Evolutionary conservation across 768 basidiomycete genomes (phyloP).

Genomic region (Tephrocybe sp.): DNA sequence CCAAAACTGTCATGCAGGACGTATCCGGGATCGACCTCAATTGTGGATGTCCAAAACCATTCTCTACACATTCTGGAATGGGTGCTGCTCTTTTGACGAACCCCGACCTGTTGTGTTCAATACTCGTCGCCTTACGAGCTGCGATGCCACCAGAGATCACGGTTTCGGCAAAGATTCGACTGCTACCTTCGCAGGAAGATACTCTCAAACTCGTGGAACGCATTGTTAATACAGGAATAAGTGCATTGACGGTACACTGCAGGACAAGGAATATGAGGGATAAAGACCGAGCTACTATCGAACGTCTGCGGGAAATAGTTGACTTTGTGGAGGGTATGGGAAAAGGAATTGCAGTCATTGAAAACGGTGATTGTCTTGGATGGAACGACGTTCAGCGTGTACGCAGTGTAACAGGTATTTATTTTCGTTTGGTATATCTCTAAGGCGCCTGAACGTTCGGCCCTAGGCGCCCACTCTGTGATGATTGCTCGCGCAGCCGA

Average conservation of each 20-base stretch:
- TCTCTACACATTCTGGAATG: slow-evolving; percentile 93
- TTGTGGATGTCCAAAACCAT: slow-evolving; percentile 96
- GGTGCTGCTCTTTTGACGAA: slow-evolving; percentile 92
- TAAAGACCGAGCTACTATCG: slow-evolving; percentile 72
- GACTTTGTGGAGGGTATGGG: slow-evolving; percentile 75
- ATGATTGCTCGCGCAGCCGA: slow-evolving; percentile 98
- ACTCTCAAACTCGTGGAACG: slow-evolving; percentile 87
- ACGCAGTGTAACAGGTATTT: slow-evolving; percentile 65
- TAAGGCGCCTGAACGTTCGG: background rate
- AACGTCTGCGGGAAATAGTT: slow-evolving; percentile 81
- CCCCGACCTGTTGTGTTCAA: slow-evolving; percentile 87
- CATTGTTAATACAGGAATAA: slow-evolving; percentile 85
- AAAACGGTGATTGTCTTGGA: slow-evolving; percentile 89
- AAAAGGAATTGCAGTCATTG: slow-evolving; percentile 80
- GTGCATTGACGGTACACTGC: slow-evolving; percentile 91
- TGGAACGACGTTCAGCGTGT: slow-evolving; percentile 79
- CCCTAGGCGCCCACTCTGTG: slow-evolving; percentile 75
- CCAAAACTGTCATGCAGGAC: slow-evolving; percentile 80
- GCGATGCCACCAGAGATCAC: slow-evolving; percentile 76
- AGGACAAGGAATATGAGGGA: slow-evolving; percentile 90
- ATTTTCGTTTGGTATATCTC: background rate
- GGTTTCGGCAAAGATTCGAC: slow-evolving; percentile 91
- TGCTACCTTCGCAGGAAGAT: slow-evolving; percentile 82
- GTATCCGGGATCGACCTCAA: slow-evolving; percentile 95
- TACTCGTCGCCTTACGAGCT: slow-evolving; percentile 73